Evolutionary conservation across 1,139 yeast species (phyloP).

Genomic region (Kazachstania sp.): DNA sequence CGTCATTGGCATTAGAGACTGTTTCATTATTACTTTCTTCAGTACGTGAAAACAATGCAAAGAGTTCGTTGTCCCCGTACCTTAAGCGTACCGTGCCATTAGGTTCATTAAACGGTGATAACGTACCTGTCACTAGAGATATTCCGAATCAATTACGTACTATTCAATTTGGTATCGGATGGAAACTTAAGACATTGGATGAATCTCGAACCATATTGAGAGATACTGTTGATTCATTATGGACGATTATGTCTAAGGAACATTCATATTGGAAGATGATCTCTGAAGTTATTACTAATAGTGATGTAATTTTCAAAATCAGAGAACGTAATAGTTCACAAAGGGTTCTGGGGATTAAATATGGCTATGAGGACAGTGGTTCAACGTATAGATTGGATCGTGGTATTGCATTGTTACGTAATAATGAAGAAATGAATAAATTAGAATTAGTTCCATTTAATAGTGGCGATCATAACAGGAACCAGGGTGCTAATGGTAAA

Average conservation of each 20-base stretch:
- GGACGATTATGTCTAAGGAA: conserved; percentile 52
- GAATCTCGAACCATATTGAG: conserved; percentile 47
- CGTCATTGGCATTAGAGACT: conserved; percentile 80
- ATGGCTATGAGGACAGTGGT: conserved; percentile 89
- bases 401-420: conserved; percentile 62
- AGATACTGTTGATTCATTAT: conserved; percentile 44
- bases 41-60: conserved; percentile 74
- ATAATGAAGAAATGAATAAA: conserved; percentile 31
- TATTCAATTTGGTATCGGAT: conserved; percentile 38
- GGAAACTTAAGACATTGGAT: conserved; percentile 69
- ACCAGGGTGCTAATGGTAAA: too few species aligned
- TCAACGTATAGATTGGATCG: conserved; percentile 58
- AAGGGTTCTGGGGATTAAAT: conserved; percentile 57
- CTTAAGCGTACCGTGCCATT: conserved; percentile 67
- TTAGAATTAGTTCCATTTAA: conserved; percentile 35
- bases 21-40: conserved; percentile 77
- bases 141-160: background rate
- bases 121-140: conserved; percentile 32
- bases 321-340: conserved; percentile 40
- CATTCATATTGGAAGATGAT: conserved; percentile 62
- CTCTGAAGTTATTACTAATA: conserved; percentile 38
- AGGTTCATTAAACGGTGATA: conserved; percentile 75
- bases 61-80: conserved; percentile 84
- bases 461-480: background rate
- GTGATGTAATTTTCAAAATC: conserved; percentile 68